phyloP scores from a whole-genome alignment of 352 stramenopile species.

The Blastocystis hominis region DNA sequence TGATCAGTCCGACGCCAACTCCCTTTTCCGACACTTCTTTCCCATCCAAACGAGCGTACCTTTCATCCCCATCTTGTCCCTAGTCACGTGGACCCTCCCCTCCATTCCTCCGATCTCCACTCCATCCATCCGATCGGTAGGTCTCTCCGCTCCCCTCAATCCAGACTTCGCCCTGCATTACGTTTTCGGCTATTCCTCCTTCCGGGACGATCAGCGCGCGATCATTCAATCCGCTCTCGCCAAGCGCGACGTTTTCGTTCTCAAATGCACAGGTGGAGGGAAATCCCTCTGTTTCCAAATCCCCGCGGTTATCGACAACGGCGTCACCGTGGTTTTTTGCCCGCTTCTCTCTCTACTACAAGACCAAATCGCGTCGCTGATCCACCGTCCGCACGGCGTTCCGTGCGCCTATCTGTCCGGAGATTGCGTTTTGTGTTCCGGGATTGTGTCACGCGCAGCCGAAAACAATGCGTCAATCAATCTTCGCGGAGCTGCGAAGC shows the following conservation, averaged over 20 bases:
- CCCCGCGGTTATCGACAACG: conserved; percentile 72
- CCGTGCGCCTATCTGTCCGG: conserved; percentile 68
- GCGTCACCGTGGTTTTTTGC: conserved; percentile 90
- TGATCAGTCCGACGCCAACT: background rate
- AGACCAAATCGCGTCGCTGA: conserved; percentile 82
- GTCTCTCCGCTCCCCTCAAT: background rate
- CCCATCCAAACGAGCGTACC: background rate
- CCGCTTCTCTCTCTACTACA: conserved; percentile 95
- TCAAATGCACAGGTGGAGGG: conserved; percentile 96
- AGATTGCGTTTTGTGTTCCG: background rate
- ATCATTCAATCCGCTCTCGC: conserved; percentile 81
- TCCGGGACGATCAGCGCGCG: conserved; percentile 84
- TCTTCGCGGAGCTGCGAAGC: background rate
- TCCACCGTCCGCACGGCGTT: conserved; percentile 69
- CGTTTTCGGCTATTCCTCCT: conserved; percentile 86
- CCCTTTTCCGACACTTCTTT: background rate
- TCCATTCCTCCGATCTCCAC: background rate
- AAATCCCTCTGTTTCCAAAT: conserved; percentile 96
- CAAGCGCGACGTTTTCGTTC: conserved; percentile 86
- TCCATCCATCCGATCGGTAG: conserved; percentile 16
- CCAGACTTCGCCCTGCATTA: conserved; percentile 58
- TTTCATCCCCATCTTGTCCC: background rate
- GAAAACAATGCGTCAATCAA: background rate
- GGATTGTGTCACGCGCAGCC: background rate
- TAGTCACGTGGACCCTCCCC: background rate